Base-by-base conservation (phyloP, 2,329 filamentous ascomycete genomes). In the Emergomyces orientalis region DNA sequence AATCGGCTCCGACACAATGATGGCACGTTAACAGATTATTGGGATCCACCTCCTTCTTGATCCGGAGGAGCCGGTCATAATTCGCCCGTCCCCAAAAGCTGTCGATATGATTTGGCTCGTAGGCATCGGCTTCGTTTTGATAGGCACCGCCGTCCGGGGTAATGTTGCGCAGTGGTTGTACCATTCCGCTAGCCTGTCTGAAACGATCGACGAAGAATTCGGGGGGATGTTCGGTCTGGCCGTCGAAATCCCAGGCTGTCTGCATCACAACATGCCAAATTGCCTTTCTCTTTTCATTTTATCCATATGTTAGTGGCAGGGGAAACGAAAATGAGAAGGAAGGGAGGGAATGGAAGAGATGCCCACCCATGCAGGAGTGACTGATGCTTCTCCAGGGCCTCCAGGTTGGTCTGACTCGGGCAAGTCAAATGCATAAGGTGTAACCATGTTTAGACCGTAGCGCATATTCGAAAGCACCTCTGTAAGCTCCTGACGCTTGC, bases 1-100 rank as follows among this genome's bases (percentile, higher is more conserved):
- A 7, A 17, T 84, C 81, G 61, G 80, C 82, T 0, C 81, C 82
- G 6, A 85, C 81, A 5, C 73, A 78, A n/a, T 74, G 79, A 13
- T 68, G 68, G 13, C 76, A 79, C 60, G 82, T 81, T 34, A 81
- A 81, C 7, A 84, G 59, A 4, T 70, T 69, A 0, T 71, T 37
- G 4, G 77, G 76, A 63, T 80, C 78, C 64, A 74, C 78, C 61
- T 75, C 72, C 13, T 69, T 64, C 72, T 80, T 79, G 34, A 80
- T 69, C 8, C 63, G 7, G 3, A 71, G 65, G 22, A 79, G 68
- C 1, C 63, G 68, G 1, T 65, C 65, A 54, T 79, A 79, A 64
- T 77, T 79, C 7, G 59, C 62, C 22, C 34, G 27, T 3, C 78
- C 77, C 63, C 75, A 80, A 65, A 78, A 79, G 1, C 71, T 71